Conservation (phyloP, 2,329 filamentous ascomycete genomes). For the Diaporthe velutina region DNA sequence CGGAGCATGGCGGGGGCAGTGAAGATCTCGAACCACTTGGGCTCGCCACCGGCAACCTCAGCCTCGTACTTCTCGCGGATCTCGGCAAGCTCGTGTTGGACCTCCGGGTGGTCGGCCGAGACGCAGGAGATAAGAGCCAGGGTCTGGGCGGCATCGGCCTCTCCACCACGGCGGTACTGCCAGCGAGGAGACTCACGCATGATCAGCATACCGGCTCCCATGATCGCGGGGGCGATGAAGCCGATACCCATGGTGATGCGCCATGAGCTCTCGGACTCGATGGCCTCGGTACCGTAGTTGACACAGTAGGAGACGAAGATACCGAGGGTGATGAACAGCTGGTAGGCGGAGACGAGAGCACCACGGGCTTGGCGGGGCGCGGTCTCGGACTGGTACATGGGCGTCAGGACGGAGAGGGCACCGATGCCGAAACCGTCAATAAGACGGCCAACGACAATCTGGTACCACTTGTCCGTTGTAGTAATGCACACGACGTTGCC, state of each 20-base stretch:
- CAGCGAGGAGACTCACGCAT: slow-evolving; percentile 71
- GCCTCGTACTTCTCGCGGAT: slow-evolving; percentile 40
- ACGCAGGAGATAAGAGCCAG: slow-evolving; percentile 36
- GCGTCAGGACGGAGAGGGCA: slow-evolving; percentile 73
- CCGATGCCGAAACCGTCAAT: slow-evolving; percentile 77
- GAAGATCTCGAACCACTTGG: slow-evolving; percentile 41
- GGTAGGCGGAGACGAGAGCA: slow-evolving; percentile 50
- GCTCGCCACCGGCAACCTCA: slow-evolving; percentile 38
- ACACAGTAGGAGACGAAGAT: slow-evolving; percentile 55
- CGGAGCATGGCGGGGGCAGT: slow-evolving; percentile 70
- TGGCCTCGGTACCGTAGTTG: slow-evolving; percentile 63
- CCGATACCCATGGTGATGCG: slow-evolving; percentile 71
- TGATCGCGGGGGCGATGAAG: slow-evolving; percentile 64
- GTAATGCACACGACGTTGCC: slow-evolving; percentile 77
- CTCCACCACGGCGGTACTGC: slow-evolving; percentile 43
- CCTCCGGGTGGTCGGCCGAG: slow-evolving; percentile 34
- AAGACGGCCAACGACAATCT: slow-evolving; percentile 75
- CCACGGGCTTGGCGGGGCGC: slow-evolving; percentile 69
- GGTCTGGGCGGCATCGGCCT: slow-evolving; percentile 37
- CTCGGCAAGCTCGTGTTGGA: slow-evolving; percentile 38
- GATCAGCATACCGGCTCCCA: slow-evolving; percentile 65
- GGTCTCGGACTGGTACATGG: slow-evolving; percentile 76
- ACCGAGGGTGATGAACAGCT: slow-evolving; percentile 49
- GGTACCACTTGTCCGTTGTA: slow-evolving; percentile 70
- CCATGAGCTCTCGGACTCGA: slow-evolving; percentile 66